phyloP scores from a whole-genome alignment of 139 green algal genomes.

The Chlorella sp. region DNA sequence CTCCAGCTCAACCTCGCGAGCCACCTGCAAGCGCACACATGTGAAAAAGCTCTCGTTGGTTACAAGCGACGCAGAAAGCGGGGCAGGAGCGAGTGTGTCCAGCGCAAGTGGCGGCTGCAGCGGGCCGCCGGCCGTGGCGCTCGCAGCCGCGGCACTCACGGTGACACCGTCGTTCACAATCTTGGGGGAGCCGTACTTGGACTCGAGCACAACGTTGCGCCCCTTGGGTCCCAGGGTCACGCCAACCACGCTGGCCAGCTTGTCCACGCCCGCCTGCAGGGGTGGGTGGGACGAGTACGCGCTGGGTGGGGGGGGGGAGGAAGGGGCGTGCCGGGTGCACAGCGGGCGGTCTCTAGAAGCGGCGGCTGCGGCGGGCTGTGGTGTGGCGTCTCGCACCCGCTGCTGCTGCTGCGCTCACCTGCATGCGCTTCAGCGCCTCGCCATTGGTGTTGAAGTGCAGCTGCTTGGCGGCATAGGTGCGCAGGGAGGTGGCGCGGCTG shows the following conservation, averaged over 20 bases:
- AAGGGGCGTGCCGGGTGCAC: not conserved
- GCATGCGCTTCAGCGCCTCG: constrained; percentile 96
- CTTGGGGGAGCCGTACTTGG: constrained; percentile 98
- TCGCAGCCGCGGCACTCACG: not conserved
- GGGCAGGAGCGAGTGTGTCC: no score
- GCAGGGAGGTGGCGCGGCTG: constrained; percentile 5
- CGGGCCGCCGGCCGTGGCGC: no score
- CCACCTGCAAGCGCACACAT: constrained; percentile 65
- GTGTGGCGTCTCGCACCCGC: not conserved
- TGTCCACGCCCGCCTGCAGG: constrained; percentile 91
- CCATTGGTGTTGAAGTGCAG: constrained; percentile 99
- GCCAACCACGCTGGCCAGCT: constrained; percentile 97
- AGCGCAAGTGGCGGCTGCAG: not conserved
- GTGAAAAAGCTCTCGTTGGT: not conserved
- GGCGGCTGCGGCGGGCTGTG: not conserved
- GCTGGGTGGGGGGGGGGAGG: no score
- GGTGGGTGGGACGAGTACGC: not conserved
- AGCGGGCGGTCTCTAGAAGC: not conserved
- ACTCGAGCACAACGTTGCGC: constrained; percentile 99
- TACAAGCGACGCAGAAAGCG: no score
- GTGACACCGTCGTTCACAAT: constrained; percentile 99
- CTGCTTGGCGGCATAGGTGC: constrained; percentile 90
- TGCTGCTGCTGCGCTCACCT: not conserved
- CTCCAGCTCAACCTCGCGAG: constrained; percentile 96
- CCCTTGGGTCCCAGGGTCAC: constrained; percentile 99